Evolutionary conservation across 768 basidiomycete genomes (phyloP).

Genomic region (Dentipellis sp.): DNA sequence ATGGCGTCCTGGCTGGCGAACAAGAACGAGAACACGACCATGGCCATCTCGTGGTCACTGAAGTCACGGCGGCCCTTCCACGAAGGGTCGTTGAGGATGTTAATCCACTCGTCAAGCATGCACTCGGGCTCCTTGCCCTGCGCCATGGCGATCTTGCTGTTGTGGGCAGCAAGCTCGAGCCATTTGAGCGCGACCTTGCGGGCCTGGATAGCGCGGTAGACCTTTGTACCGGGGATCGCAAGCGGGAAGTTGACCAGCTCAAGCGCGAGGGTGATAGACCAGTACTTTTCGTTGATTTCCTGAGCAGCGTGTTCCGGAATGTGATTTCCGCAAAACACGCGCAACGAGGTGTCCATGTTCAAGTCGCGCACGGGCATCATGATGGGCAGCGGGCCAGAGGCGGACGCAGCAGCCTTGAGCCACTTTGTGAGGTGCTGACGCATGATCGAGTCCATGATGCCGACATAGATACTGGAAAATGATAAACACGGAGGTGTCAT

Average conservation of each 20-base stretch:
- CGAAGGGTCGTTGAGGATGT: conserved; percentile 52
- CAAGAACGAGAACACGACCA: conserved; percentile 94
- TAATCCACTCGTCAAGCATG: conserved; percentile 90
- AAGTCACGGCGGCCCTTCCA: conserved; percentile 79
- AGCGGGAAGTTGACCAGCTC: conserved; percentile 99
- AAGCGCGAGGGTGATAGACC: conserved; percentile 89
- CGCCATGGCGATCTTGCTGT: conserved; percentile 77
- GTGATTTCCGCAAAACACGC: conserved; percentile 90
- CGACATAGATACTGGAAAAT: conserved; percentile 61
- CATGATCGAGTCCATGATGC: conserved; percentile 75
- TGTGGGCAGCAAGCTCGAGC: conserved; percentile 69
- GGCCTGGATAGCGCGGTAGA: conserved; percentile 87
- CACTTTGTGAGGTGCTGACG: conserved; percentile 69
- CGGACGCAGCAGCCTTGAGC: conserved; percentile 48
- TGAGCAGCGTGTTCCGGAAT: conserved; percentile 69
- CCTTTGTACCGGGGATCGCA: conserved; percentile 90
- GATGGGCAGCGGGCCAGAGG: conserved; percentile 44
- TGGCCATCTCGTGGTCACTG: conserved; percentile 90
- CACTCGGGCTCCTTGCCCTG: conserved; percentile 75
- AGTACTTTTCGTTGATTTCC: conserved; percentile 91
- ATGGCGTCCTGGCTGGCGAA: conserved; percentile 98
- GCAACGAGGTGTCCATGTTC: conserved; percentile 96
- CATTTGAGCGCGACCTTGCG: conserved; percentile 78
- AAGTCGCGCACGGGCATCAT: conserved; percentile 91
- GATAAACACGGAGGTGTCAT: neutral